Base-by-base conservation (phyloP, 805 yeast genomes). In the Kregervanrija fluxuum region DNA sequence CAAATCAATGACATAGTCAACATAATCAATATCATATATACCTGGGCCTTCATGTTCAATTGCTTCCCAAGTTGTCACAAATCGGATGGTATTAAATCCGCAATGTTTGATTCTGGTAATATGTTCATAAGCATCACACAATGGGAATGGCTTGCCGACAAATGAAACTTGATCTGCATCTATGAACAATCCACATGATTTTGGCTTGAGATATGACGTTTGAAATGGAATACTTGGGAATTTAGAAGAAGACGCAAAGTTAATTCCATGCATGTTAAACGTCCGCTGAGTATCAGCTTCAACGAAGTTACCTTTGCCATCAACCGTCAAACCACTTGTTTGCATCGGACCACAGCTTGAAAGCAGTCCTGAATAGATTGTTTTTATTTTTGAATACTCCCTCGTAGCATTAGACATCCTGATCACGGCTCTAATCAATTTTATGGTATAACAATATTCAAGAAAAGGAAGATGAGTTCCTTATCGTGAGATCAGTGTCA, bases 21-120 rank as follows among this genome's bases (percentile, higher is more conserved):
- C 73, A 55, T 76, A 90, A 14, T 79, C 88, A 22, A 75, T 77
- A 61, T 90, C 97, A 58, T 89, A 90, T 9, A 61, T 61, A 0
- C 85, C 93, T 0, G 97, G 97, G 0, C 95, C 96, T 39, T 66
- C 69, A 54, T 90, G 96, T 61, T 90, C 97, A 8, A 90, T 56
- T 0, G 96, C 91, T 60, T 90, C 97, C 97, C 97, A 90, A 1
- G 95, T 83, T 41, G 85, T 68, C 14, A 88, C 67, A 59, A 80
- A 85, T 45, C 97, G 66, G 15, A 90, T 73, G 3, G 83, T 73
- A 59, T 89, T 90, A 62, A 75, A 87, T 1, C 97, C 97, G 77
- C 90, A 76, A 6, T 79, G 69, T 58, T 82, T 85, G 57, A 90
- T 76, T 46, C 95, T 69, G 10, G 61, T 66, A 37, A 90, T 67